These are phyloP conservation scores for Vanderwaltozyma tropicalis DNA, from an alignment of 805 yeast genomes.

Conservation along the genomic window DNA sequence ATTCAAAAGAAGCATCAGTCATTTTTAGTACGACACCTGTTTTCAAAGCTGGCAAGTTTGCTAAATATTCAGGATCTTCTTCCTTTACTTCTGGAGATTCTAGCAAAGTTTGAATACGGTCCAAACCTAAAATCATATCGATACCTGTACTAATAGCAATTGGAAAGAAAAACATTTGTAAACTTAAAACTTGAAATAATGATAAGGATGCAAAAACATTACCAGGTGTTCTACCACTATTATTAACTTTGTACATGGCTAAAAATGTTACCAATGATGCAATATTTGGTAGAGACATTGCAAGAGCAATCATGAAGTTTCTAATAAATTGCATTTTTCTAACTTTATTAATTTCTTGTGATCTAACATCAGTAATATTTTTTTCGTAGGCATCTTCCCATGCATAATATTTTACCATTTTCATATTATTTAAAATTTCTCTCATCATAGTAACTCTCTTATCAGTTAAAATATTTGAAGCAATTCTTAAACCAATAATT, in stretches of 20 bases:
- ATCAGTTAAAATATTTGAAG: constrained; percentile 62
- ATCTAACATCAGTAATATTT: constrained; percentile 45
- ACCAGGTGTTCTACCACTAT: constrained; percentile 40
- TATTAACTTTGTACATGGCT: constrained; percentile 36
- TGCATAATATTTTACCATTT: constrained; percentile 76
- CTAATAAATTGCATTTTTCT: constrained; percentile 55
- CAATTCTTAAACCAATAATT: constrained; percentile 45
- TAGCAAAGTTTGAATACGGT: constrained; percentile 45
- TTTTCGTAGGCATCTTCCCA: constrained; percentile 79
- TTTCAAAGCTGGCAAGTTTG: constrained; percentile 12
- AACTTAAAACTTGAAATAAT: constrained; percentile 50
- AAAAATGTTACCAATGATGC: constrained; percentile 58
- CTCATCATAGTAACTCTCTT: constrained; percentile 63
- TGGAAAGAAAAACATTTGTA: constrained; percentile 60
- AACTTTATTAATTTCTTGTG: constrained; percentile 50
- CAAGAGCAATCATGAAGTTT: constrained; percentile 52
- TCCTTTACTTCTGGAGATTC: constrained; percentile 32
- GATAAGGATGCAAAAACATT: constrained; percentile 61
- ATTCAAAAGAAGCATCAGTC: constrained; percentile 47
- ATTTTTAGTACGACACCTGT: constrained; percentile 38
- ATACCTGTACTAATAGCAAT: constrained; percentile 56
- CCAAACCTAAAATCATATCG: constrained; percentile 55
- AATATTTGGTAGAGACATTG: constrained; percentile 56
- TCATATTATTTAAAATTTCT: constrained; percentile 69
- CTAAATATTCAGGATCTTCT: constrained; percentile 11